phyloP scores from a whole-genome alignment of 179 eudicot species.

The Vitellaria paradoxa region DNA sequence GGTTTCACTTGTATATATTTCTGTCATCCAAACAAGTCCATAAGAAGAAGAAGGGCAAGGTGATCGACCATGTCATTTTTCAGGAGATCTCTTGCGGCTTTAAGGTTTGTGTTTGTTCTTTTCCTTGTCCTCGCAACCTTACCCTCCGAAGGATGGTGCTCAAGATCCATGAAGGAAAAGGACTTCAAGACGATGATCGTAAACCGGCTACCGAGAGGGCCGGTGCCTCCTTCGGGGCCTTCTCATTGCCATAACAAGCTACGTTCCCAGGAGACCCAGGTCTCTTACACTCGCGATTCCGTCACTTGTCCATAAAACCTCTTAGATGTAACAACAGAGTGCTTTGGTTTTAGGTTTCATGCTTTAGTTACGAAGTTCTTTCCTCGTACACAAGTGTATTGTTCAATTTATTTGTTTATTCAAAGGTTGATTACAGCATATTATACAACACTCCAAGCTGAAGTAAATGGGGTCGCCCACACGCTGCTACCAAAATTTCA shows the following conservation, averaged over 20 bases:
- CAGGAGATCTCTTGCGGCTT: not conserved
- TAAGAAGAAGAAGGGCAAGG: not conserved
- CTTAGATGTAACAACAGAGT: not conserved
- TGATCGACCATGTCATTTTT: slow-evolving; percentile 8
- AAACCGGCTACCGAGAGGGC: slow-evolving; percentile 26
- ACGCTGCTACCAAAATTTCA: too few relatives aligned
- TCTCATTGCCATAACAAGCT: slow-evolving; percentile 30
- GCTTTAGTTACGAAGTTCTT: not conserved
- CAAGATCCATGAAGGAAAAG: slow-evolving; percentile 10
- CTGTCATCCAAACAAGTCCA: not conserved
- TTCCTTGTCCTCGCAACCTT: slow-evolving; percentile 11
- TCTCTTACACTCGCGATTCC: not conserved
- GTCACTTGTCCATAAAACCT: slow-evolving; percentile 17
- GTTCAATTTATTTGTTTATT: too few relatives aligned
- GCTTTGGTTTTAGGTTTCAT: not conserved
- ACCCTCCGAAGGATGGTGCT: slow-evolving; percentile 19
- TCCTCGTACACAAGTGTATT: too few relatives aligned
- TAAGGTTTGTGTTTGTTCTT: slow-evolving; percentile 9
- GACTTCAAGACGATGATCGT: slow-evolving; percentile 13
- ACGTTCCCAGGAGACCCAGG: slow-evolving; percentile 15
- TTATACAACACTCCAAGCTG: too few relatives aligned
- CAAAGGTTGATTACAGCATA: too few relatives aligned
- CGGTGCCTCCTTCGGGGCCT: slow-evolving; percentile 24
- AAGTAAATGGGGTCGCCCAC: too few relatives aligned
- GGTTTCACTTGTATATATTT: not conserved